Conservation (phyloP, 2,329 filamentous ascomycete species). For the Emydomyces testavorans region DNA sequence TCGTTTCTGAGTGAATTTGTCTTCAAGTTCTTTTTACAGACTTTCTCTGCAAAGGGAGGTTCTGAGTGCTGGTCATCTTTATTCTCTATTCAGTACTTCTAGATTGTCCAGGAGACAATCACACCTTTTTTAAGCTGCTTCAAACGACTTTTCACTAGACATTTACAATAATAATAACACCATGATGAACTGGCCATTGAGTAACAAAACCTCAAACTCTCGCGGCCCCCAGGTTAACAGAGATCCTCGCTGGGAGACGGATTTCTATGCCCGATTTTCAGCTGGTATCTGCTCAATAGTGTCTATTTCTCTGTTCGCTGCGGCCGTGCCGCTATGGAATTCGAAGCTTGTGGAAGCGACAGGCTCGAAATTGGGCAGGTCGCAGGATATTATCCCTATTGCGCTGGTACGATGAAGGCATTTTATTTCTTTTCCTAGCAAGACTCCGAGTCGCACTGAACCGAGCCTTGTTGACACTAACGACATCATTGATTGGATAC, state of each 20-base stretch:
- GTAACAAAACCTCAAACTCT: background rate
- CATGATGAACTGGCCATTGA: conserved; percentile 3
- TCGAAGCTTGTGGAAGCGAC: conserved; percentile 22
- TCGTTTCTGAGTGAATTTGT: background rate
- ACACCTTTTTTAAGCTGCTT: too few relatives aligned
- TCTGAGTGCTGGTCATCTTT: background rate
- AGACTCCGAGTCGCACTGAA: too few relatives aligned
- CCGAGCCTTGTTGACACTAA: background rate
- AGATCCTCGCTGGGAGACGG: conserved; percentile 13
- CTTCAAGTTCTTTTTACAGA: background rate
- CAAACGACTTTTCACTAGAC: background rate
- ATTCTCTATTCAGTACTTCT: background rate
- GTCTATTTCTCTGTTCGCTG: conserved; percentile 22
- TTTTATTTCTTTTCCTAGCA: background rate
- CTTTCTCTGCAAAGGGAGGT: conserved; percentile 2
- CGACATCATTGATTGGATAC: background rate
- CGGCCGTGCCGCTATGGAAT: conserved; percentile 23
- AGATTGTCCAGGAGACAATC: conserved; percentile 9
- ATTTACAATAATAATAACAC: background rate
- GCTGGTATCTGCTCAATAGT: conserved; percentile 20
- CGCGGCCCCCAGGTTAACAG: background rate
- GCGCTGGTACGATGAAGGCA: conserved; percentile 18
- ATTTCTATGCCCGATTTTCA: conserved; percentile 18
- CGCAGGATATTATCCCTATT: conserved; percentile 26
- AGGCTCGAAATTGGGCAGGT: conserved; percentile 21